A percentile compares a stretch with the other conserved stretches of the same genome.
phyloP scores from a whole-genome alignment of 768 basidiomycete species.

The Porphyrellus cyaneotinctus region DNA sequence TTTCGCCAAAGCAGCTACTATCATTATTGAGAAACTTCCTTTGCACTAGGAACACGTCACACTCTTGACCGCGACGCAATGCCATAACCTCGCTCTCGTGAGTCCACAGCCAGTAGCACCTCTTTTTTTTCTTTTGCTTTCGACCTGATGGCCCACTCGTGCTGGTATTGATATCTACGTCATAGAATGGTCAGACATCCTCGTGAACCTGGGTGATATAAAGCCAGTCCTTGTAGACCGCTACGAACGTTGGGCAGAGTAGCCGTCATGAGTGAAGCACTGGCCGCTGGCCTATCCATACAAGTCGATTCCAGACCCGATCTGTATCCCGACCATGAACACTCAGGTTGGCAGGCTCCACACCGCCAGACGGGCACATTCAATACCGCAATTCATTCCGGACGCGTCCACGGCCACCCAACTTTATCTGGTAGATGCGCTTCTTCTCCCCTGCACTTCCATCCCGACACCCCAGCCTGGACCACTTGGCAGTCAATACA shows the following conservation, averaged over 20 bases:
- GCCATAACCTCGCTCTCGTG: slow-evolving; percentile 66
- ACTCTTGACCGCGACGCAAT: slow-evolving; percentile 53
- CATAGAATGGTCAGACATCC: slow-evolving; percentile 72
- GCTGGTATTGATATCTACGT: slow-evolving; percentile 5
- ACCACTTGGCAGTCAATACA: slow-evolving; percentile 13
- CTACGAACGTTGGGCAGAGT: slow-evolving; percentile 54
- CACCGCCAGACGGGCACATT: slow-evolving; percentile 44
- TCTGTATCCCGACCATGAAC: slow-evolving; percentile 26
- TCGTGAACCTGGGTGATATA: slow-evolving; percentile 59
- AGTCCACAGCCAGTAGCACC: slow-evolving; percentile 37
- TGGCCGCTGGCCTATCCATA: slow-evolving; percentile 19
- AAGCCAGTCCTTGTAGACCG: slow-evolving; percentile 62
- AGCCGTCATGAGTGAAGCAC: slow-evolving; percentile 16
- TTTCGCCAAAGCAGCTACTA: slow-evolving; percentile 74
- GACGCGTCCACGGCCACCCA: slow-evolving; percentile 23
- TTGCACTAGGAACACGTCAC: slow-evolving; percentile 61
- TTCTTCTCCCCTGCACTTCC: slow-evolving; percentile 33
- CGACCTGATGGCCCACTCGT: slow-evolving; percentile 2
- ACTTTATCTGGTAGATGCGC: slow-evolving; percentile 34
- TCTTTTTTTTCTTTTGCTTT: not conserved
- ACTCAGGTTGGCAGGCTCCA: slow-evolving; percentile 37
- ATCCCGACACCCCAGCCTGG: slow-evolving; percentile 7
- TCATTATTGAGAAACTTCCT: slow-evolving; percentile 78
- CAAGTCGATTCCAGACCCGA: slow-evolving; percentile 25
- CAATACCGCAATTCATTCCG: slow-evolving; percentile 56